Base-by-base conservation (phyloP, 495 filamentous ascomycete species). In the Amphirosellinia nigrospora region DNA sequence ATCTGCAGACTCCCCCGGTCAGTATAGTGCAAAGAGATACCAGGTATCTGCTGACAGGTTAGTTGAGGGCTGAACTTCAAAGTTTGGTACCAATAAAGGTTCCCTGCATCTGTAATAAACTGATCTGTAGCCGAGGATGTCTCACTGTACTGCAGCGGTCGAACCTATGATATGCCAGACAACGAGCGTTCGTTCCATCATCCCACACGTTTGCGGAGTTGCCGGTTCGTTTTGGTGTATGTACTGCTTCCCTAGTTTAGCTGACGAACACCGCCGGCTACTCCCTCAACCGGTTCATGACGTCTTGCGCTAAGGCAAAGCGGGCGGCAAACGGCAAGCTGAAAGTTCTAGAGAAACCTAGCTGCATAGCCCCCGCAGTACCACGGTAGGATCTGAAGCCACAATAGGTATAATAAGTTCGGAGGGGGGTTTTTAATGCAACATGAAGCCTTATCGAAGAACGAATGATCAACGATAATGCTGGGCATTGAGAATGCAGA, bases 351-450 rank as follows among this genome's bases (percentile, higher is more conserved):
- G 8, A 64, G 43, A 15, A 23, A 50, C 43, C 19, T 50, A 13
- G 26, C 61, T 64, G 61, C 61, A 64, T 50, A 21, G 0, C 43
- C 41, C 43, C 61, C 60, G 60, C 60, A 63, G 39, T 26, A 60
- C 36, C 11, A 36, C 32, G 7, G 16, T 36, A 34, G 30, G 30
- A n/a, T 56, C 21, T n/a, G 28, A 19, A 32, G 53, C 16, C 55
- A 36, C 55, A 21, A 58, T 34, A n/a, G n/a, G n/a, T n/a, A 36
- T 58, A 32, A 56, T 28, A 36, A 36, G 16, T 15, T 36, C 30
- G 32, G 30, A 21, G 53, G 30, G 53, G 55, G 55, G 11, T 21
- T n/a, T n/a, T n/a, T 16, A 58, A 36, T 58, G 36, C 30, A 11
- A 36, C 32, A 21, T 21, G 16, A 58, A 58, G 55, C 19, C 32